Evolutionary conservation across 768 basidiomycete genomes (phyloP), one percentile per base, ranked within the genome.

Genomic region (Phanerochaete sordida): DNA sequence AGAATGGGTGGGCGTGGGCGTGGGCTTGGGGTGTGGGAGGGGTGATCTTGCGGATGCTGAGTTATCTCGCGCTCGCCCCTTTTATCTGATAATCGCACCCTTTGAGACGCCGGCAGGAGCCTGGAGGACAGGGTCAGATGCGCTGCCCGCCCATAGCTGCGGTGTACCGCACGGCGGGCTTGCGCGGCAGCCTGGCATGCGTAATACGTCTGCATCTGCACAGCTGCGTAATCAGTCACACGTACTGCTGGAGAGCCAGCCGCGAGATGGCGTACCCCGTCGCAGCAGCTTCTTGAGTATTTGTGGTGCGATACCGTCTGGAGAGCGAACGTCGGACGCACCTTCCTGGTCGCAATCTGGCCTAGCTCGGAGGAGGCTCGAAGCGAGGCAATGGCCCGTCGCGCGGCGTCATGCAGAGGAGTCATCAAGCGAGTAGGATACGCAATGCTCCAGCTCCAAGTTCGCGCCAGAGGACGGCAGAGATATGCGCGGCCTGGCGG

Each of bases 71-170:
- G n/a, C 28, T 8, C n/a, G 8, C 26, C 21, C 51, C 21, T 52
- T n/a, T 50, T 58, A 58, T 58, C 57, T 49, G 57, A 58, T 58
- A 58, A 58, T 58, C 57, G 49, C 39, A 6, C 33, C 33, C 39
- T 35, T 13, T 7, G 33, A 35, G 33, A 35, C 33, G 33, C 33
- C 33, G 7, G n/a, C n/a, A n/a, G n/a, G n/a, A 35, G 6, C 33
- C 6, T 7, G 33, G 33, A 13, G 13, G 33, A 35, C 33, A 13
- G 13, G 6, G 13, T 6, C 33, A 35, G 13, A 13, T 13, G 7
- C 33, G 6, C 33, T 6, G 33, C 13, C 6, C 13, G 33, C 33
- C 13, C 33, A 35, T 35, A 13, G 33, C 33, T 35, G 33, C 33
- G 7, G 33, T 6, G 33, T 13, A 7, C 33, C 39, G 19, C 7